These are phyloP conservation scores for Vigna trinervia DNA, from an alignment of 306 rosid species.

Conservation along the genomic window DNA sequence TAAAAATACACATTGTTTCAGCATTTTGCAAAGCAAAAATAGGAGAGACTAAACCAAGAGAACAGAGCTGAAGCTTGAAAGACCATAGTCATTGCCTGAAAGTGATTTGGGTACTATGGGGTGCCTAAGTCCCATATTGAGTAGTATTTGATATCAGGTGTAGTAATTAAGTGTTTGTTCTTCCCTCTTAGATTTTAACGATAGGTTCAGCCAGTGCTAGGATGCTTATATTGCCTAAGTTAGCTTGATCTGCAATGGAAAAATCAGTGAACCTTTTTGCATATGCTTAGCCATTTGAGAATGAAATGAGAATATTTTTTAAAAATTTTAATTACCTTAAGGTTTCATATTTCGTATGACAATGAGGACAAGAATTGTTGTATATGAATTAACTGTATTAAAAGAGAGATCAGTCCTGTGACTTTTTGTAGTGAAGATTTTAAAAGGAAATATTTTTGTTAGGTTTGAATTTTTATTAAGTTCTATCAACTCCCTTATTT, in stretches of 20 bases:
- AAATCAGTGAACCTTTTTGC: not conserved
- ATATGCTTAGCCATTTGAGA: conserved; percentile 10
- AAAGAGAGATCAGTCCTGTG: too few species aligned
- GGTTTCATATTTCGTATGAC: conserved; percentile 14
- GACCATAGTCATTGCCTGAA: conserved; percentile 16
- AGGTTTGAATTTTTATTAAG: too few species aligned
- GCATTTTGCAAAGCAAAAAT: not conserved
- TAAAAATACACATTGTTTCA: conserved; percentile 10
- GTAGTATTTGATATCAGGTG: too few species aligned
- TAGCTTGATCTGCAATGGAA: conserved; percentile 1
- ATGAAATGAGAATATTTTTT: conserved; percentile 20
- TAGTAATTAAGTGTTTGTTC: too few species aligned
- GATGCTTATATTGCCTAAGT: not conserved
- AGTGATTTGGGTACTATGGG: too few species aligned
- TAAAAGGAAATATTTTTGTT: too few species aligned
- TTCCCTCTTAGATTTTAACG: too few species aligned
- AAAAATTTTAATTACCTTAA: not conserved
- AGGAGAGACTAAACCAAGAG: not conserved
- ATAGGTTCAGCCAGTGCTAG: too few species aligned
- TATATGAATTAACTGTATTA: not conserved
- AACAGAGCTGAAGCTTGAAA: not conserved
- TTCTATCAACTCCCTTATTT: too few species aligned
- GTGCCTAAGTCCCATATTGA: too few species aligned
- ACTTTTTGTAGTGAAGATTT: too few species aligned
- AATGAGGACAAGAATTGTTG: conserved; percentile 1